Base-by-base conservation (phyloP, 2,329 filamentous ascomycete genomes). In the Stagonosporopsis chrysanthemi region DNA sequence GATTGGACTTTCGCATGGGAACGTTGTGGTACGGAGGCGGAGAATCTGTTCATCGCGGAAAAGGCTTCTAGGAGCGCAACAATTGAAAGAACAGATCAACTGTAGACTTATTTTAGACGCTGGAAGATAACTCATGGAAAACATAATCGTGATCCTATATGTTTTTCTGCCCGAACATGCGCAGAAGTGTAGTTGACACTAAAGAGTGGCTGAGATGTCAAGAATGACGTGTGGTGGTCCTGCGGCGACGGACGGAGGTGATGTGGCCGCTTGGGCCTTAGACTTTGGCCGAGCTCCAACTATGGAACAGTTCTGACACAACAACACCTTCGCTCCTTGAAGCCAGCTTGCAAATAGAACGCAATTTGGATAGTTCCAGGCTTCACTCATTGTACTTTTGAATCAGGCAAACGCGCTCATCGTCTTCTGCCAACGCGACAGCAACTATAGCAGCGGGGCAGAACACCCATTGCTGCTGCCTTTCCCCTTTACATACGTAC, bases 1-100 rank as follows among this genome's bases (percentile, higher is more conserved):
- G 93, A 0, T 77, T 97, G 52, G 90, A 94, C 69, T 87, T 86
- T 56, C 85, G 91, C 41, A 86, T 84, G 62, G 94, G 94, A 0
- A 81, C 83, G 6, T 77, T 97, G 41, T 98, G 93, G 92, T 73
- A 69, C 78, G 94, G 81, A 2, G 90, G 88, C 24, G 93, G 93
- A 0, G 84, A 90, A 62, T 89, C 86, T 3, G 82, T 96, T 17
- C 70, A 79, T 57, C 52, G 82, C 7, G 85, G 86, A 0, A 76
- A 79, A 57, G 83, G 80, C 1, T 82, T 82, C 57, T 80, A 61
- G 17, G 22, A 22, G 36, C 36, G 17, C 36, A 22, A 22, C 6
- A 8, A 3, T 33, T 15, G 17, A n/a, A 26, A 14, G 42, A 24
- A 39, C 9, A 4, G 31, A n/a, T 14, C 23, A 23, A 24, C 8